phyloP scores from a whole-genome alignment of 176 grass and related monocot species.

The Oryza meridionalis region DNA sequence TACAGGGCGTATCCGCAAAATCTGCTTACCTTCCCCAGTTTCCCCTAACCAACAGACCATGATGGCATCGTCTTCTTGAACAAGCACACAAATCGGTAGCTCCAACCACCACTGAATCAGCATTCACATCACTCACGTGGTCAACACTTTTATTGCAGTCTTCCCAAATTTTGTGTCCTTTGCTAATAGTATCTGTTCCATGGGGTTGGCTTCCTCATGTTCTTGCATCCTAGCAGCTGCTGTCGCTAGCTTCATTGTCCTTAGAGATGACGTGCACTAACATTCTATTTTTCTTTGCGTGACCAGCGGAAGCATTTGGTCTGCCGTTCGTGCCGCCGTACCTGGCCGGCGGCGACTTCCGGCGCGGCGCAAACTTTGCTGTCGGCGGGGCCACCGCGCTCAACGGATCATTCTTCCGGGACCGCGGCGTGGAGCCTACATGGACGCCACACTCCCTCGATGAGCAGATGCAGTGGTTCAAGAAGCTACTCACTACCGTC shows the following conservation, averaged over 20 bases:
- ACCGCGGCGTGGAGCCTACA: slow-evolving; percentile 52
- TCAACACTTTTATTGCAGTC: slow-evolving; percentile 38
- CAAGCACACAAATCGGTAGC: slow-evolving; percentile 39
- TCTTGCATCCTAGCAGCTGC: slow-evolving; percentile 26
- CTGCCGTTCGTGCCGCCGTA: slow-evolving; percentile 75
- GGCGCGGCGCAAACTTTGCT: slow-evolving; percentile 79
- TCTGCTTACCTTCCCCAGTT: slow-evolving; percentile 26
- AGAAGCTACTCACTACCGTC: slow-evolving; percentile 59
- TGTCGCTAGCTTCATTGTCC: not conserved
- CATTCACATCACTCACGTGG: slow-evolving; percentile 39
- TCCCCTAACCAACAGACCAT: slow-evolving; percentile 37
- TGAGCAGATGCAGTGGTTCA: slow-evolving; percentile 84
- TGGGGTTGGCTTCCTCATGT: slow-evolving; percentile 10
- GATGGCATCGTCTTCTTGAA: slow-evolving; percentile 40
- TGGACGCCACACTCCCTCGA: slow-evolving; percentile 74
- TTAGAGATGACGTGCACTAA: slow-evolving; percentile 28
- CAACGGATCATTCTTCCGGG: slow-evolving; percentile 59
- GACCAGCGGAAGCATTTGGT: slow-evolving; percentile 75
- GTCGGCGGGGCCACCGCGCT: slow-evolving; percentile 81
- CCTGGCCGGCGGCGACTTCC: slow-evolving; percentile 61
- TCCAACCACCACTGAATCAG: slow-evolving; percentile 46
- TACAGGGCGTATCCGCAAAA: slow-evolving; percentile 34
- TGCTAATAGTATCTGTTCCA: not conserved
- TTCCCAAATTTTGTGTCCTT: not conserved
- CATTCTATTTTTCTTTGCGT: slow-evolving; percentile 30